Base-by-base conservation (phyloP, 2,329 filamentous ascomycete genomes). In the Plenodomus tracheiphilus region DNA sequence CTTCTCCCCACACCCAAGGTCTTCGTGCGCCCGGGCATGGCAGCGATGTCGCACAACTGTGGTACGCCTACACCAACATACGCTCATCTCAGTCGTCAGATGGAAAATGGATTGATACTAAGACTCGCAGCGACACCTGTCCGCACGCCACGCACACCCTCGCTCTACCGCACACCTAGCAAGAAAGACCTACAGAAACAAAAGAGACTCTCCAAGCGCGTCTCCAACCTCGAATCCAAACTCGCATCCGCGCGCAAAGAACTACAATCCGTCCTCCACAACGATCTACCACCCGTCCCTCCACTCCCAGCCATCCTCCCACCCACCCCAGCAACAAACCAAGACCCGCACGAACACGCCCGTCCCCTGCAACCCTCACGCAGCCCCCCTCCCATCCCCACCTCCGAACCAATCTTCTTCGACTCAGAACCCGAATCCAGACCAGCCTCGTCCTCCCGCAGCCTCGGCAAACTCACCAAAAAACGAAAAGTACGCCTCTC, bases 211-310 rank as follows among this genome's bases (percentile, higher is more conserved):
- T 72, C 77, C 35, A 84, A 83, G 69, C 77, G 81, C 43, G 82
- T 86, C 22, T 84, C 81, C 55, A 78, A 85, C 54, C 75, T 86
- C 11, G 83, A 86, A 58, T 65, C 73, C 11, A 84, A 85, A 62
- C 75, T 86, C 22, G 73, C 80, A 15, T 74, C 76, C 30, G 82
- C 82, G 8, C 76, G 81, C 28, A 75, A 75, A 41, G 79, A 86
- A 65, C 74, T 86, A 19, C 72, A 75, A 25, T 71, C 78, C 4
- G 73, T 79, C 34, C 68, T 81, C 15, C 49, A 51, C 18, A 75
- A 78, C 20, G 74, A 79, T 32, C 63, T 70, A 6, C 70, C 71
- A 5, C 71, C 75, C 1, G 55, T 70, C 16, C 75, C 74, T 0
- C 62, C 69, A 13, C 41, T 76, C 22, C 68, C 67, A 17, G 60